Base-by-base conservation (phyloP, 495 filamentous ascomycete species). In the Aspergillus funiculosus region DNA sequence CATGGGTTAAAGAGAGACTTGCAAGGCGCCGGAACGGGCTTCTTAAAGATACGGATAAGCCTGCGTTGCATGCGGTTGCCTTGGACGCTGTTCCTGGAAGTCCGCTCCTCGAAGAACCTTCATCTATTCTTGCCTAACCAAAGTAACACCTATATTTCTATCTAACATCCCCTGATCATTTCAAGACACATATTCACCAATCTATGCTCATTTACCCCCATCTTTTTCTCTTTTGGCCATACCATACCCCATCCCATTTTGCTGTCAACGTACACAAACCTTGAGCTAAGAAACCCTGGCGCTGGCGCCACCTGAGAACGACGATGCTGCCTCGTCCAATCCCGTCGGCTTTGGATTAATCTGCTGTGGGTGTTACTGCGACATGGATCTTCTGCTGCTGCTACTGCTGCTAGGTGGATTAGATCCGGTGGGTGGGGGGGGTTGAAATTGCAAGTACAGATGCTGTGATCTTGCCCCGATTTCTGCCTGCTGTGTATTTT, bases 1-100 rank as follows among this genome's bases (percentile, higher is more conserved):
- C 76, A 22, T 97, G 91, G 91, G 91, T 96, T 10, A 72, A 71
- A n/a, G 71, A 71, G 6, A 86, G 86, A 28, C 64, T 90, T 29
- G 75, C 81, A 40, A 70, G 71, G 22, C 82, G 81, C 50, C 62
- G 66, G 46, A 71, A 64, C 3, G 80, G 79, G n/a, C 60, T 61
- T 5, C 64, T 73, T 30, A 58, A 61, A 1, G 63, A 68, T 39
- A 54, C 54, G 18, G 60, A 72, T 29, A 80, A 83, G 46, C 87
- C 87, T 5, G 87, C 87, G 8, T 70, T 94, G 34, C 87, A 94
- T 56, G 78, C 85, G 9, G 87, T 83, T 24, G 83, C 86, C 5
- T 58, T 94, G 39, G 82, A 88, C 53, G 71, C 71, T 15, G 71
- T 84, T 14, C 61, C 52, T 18, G 63, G 60, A 2, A 67, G 63